A percentile compares a stretch with the other conserved stretches of the same genome.
These are phyloP conservation scores for Fusarium brevicatenulatum DNA, from an alignment of 2,329 filamentous ascomycete genomes.

Conservation along the genomic window DNA sequence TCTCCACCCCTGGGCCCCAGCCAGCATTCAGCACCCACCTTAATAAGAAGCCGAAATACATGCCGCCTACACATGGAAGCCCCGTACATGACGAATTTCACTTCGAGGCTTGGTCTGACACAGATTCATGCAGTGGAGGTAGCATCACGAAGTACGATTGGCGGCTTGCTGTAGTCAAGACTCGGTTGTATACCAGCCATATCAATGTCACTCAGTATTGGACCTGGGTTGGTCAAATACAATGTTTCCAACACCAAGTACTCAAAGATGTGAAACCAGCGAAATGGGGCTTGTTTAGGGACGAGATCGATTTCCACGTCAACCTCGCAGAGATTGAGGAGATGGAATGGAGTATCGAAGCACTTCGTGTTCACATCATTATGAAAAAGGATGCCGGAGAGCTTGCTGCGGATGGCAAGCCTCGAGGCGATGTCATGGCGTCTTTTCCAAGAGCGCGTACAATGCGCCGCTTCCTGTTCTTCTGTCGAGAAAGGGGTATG, in stretches of 20 bases:
- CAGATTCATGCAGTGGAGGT: constrained; percentile 61
- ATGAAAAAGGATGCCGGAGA: constrained; percentile 47
- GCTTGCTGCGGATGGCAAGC: constrained; percentile 46
- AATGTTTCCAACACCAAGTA: constrained; percentile 64
- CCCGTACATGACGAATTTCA: constrained; percentile 53
- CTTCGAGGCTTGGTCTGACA: constrained; percentile 60
- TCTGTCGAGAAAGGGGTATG: constrained; percentile 57
- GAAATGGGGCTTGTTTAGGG: constrained; percentile 61
- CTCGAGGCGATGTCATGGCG: constrained; percentile 60
- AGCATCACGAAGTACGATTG: constrained; percentile 59
- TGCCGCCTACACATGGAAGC: constrained; percentile 25
- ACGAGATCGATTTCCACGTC: constrained; percentile 63
- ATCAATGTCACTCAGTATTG: constrained; percentile 64
- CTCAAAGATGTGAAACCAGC: constrained; percentile 57
- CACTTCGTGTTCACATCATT: constrained; percentile 55
- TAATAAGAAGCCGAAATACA: constrained; percentile 43
- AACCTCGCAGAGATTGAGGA: constrained; percentile 58
- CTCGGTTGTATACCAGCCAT: constrained; percentile 57
- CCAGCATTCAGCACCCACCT: constrained; percentile 30
- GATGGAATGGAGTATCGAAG: constrained; percentile 56
- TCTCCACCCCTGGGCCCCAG: not conserved
- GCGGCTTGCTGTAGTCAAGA: constrained; percentile 64
- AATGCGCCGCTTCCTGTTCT: constrained; percentile 61
- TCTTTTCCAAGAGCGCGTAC: constrained; percentile 64
- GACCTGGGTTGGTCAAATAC: constrained; percentile 58